Evolutionary conservation across 768 basidiomycete genomes (phyloP).

Genomic region (Tylopilus sp.): DNA sequence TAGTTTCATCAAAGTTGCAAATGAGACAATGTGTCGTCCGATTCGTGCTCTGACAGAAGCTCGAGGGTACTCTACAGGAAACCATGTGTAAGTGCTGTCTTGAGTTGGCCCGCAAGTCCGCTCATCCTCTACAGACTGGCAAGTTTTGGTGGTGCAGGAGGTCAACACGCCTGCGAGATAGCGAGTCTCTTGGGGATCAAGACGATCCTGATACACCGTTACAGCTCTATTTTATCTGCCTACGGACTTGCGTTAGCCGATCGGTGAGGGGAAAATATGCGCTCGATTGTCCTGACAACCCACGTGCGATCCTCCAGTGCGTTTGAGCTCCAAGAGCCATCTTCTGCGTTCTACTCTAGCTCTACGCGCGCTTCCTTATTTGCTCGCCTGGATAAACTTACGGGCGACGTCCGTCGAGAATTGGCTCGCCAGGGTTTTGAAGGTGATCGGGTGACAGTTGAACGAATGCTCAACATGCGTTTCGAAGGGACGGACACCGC

Average conservation of each 20-base stretch:
- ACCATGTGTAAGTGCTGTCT: conserved; percentile 50
- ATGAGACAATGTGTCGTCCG: conserved; percentile 94
- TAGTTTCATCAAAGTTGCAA: conserved; percentile 93
- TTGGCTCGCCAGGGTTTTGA: conserved; percentile 81
- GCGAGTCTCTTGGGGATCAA: conserved; percentile 83
- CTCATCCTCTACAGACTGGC: conserved; percentile 50
- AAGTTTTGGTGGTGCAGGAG: conserved; percentile 87
- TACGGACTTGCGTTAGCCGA: conserved; percentile 94
- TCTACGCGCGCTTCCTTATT: conserved; percentile 54
- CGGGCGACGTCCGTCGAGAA: conserved; percentile 57
- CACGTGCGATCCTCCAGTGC: conserved; percentile 45
- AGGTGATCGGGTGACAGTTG: conserved; percentile 63
- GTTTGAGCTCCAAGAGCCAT: conserved; percentile 86
- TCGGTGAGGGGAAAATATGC: conserved; percentile 35
- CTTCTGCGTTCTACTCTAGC: conserved; percentile 70
- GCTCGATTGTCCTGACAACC: background rate
- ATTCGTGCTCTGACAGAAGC: conserved; percentile 91
- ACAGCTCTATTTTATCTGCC: conserved; percentile 90
- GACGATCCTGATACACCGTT: conserved; percentile 83
- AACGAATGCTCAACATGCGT: conserved; percentile 87
- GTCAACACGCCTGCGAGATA: conserved; percentile 92
- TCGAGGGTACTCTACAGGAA: conserved; percentile 75
- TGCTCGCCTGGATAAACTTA: conserved; percentile 67
- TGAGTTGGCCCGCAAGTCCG: background rate
- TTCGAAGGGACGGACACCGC: conserved; percentile 94